phyloP scores from a whole-genome alignment of 371 early-diverging fungal genomes.

The Chytridium lagenaria region DNA sequence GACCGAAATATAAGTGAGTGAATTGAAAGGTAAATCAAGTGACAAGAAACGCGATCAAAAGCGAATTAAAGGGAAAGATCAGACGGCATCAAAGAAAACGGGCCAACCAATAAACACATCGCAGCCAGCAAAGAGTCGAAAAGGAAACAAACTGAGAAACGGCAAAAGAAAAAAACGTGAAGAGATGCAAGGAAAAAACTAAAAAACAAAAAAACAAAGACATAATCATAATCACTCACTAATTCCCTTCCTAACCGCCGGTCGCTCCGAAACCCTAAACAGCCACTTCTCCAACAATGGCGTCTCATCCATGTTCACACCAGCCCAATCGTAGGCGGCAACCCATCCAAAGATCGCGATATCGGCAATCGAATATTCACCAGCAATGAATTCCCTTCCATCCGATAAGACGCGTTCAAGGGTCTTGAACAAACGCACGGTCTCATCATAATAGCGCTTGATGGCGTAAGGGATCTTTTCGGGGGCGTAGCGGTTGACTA shows the following conservation, averaged over 20 bases:
- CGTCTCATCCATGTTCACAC: slow-evolving; percentile 29
- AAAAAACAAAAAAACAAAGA: no score
- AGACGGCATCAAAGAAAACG: no score
- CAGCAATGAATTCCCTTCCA: slow-evolving; percentile 48
- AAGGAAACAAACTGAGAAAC: no score
- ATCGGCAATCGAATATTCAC: slow-evolving; percentile 44
- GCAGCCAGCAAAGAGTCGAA: no score
- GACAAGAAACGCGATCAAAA: no score
- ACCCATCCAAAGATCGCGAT: slow-evolving; percentile 46
- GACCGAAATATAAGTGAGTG: no score
- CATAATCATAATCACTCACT: no score
- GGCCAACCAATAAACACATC: no score
- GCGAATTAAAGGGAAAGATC: no score
- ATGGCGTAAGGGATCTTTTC: slow-evolving; percentile 60
- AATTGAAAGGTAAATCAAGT: no score
- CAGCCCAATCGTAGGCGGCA: slow-evolving; percentile 36
- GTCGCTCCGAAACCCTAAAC: slow-evolving; percentile 25
- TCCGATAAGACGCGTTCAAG: slow-evolving; percentile 28
- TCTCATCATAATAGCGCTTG: slow-evolving; percentile 56
- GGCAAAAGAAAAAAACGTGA: no score
- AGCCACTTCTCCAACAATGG: slow-evolving; percentile 44
- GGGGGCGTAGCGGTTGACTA: slow-evolving; percentile 50
- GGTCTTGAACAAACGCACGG: slow-evolving; percentile 47
- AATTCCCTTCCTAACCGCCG: slow-evolving; percentile 37
- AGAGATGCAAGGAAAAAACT: no score